Percentiles rank a stretch among this genome's conserved stretches.
phyloP scores from a whole-genome alignment of 2,329 filamentous ascomycete genomes.

The Claviceps maximensis region DNA sequence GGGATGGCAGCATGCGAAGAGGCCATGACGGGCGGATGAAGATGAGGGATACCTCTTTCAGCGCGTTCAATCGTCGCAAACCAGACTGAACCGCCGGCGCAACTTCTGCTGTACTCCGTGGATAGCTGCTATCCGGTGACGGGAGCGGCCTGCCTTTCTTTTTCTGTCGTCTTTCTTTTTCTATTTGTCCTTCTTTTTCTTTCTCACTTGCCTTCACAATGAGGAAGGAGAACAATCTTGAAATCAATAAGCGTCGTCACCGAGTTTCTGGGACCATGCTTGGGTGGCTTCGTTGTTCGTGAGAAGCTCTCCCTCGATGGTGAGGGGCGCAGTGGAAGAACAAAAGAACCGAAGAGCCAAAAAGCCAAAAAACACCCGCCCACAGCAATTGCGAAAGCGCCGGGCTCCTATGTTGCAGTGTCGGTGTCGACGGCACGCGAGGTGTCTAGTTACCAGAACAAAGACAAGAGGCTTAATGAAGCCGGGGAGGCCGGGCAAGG shows the following conservation, averaged over 20 bases:
- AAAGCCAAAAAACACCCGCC: no score
- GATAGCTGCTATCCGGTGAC: neutral
- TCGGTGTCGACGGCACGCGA: neutral
- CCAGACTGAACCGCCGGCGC: neutral
- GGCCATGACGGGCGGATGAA: slow-evolving; percentile 28
- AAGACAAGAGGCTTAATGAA: neutral
- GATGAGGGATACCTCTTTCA: neutral
- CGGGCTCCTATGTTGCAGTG: slow-evolving; percentile 1
- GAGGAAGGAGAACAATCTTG: neutral
- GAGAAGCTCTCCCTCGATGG: slow-evolving; percentile 3
- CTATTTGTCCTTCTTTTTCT: neutral
- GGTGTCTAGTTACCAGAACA: neutral
- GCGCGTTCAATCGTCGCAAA: neutral
- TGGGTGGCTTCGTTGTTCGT: neutral
- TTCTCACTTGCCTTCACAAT: neutral
- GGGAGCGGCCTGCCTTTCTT: neutral
- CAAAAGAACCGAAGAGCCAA: neutral
- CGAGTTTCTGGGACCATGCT: slow-evolving; percentile 2
- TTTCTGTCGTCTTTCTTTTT: neutral
- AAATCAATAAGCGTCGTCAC: slow-evolving; percentile 1
- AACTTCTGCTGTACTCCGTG: neutral
- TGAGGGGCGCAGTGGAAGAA: neutral
- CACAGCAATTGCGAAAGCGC: neutral
- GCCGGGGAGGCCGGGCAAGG: neutral
- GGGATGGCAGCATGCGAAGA: slow-evolving; percentile 36